Base-by-base conservation (phyloP, 257 asterid genomes). In the Rubia yunnanensis region DNA sequence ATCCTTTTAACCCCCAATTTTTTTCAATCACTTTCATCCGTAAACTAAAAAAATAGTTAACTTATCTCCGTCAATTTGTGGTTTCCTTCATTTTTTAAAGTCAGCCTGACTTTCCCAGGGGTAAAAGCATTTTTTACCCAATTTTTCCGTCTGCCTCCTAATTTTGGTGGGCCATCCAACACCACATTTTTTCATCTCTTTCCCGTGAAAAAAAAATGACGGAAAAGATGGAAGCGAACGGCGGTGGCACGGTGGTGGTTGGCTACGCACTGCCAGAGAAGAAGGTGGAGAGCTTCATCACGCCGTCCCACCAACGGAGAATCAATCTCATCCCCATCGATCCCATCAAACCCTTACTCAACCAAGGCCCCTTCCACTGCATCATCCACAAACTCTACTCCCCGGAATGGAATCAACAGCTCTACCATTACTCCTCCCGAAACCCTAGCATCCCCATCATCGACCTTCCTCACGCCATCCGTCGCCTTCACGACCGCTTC, bases 211-310 rank as follows among this genome's bases (percentile, higher is more conserved):
- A n/a, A 63, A 9, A 81, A 18, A 13, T 11, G 50, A 14, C 13
- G 15, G n/a, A 15, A 3, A 3, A 14, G 2, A 44, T 44, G 52
- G 52, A 44, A 15, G 8, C 52, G 1, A 20, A 20, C 52, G 52
- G 52, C 52, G 52, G 4, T 18, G 50, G n/a, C n/a, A n/a, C 4
- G 50, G 50, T 44, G 6, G 50, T 44, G 6, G 52, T 44, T 14
- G 52, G 52, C 52, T 44, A 44, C 52, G 52, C 52, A 44, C 52
- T 44, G 52, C 52, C 52, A 20, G 52, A 44, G 52, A 44, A 44
- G 52, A 44, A 44, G 52, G 6, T 44, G 5, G 52, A 44, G 20
- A 44, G 20, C 52, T 44, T 44, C 52, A 15, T 44, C 22, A 44
- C 52, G 52, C 52, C 52, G 52, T 44, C 52, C 22, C 22, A 14